These are phyloP conservation scores for Quillaja saponaria DNA, from an alignment of 306 rosid species.

Conservation along the genomic window DNA sequence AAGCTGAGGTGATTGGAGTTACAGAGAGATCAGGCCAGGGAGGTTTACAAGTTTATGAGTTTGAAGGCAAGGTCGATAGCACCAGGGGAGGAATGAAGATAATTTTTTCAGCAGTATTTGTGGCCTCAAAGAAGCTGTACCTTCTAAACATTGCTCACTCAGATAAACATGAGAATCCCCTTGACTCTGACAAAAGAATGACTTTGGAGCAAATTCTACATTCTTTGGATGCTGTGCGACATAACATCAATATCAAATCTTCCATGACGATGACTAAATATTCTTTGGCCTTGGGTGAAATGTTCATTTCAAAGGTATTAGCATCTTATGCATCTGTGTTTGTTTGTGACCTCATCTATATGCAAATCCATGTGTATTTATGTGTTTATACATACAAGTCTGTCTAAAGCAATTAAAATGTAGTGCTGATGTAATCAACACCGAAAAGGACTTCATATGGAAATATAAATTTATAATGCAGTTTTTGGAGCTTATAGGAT, in stretches of 20 bases:
- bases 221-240: constrained; percentile 49
- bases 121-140: constrained; percentile 82
- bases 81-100: constrained; percentile 87
- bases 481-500: too few relatives aligned
- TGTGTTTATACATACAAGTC: too few relatives aligned
- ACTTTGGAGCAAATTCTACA: constrained; percentile 53
- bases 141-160: constrained; percentile 73
- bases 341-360: too few relatives aligned
- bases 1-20: constrained; percentile 62
- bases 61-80: constrained; percentile 77
- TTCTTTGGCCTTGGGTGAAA: constrained; percentile 19
- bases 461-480: too few relatives aligned
- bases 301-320: constrained; percentile 17
- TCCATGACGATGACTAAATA: not conserved
- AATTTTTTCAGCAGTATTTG: constrained; percentile 87
- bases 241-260: constrained; percentile 11
- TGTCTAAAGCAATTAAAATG: too few relatives aligned
- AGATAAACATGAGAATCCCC: constrained; percentile 84
- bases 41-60: constrained; percentile 72
- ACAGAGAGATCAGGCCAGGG: constrained; percentile 69
- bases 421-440: too few relatives aligned
- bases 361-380: too few relatives aligned
- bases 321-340: too few relatives aligned
- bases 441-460: too few relatives aligned
- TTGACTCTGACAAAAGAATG: constrained; percentile 45